These are phyloP conservation scores for Auricularia auricula-judae DNA, from an alignment of 768 basidiomycete genomes.

Conservation along the genomic window DNA sequence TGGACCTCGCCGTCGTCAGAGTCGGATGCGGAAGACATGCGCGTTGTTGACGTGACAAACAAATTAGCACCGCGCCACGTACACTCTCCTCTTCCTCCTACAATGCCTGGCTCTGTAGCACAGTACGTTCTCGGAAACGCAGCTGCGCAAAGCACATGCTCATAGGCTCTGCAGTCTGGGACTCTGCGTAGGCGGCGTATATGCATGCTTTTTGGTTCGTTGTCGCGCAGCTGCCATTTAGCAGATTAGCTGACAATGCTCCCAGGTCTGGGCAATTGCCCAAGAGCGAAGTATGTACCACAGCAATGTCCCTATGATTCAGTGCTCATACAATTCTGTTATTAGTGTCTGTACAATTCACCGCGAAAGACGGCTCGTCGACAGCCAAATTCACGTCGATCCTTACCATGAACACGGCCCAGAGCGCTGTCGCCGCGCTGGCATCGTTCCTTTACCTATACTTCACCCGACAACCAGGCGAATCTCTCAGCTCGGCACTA, in stretches of 20 bases:
- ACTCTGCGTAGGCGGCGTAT: conserved; percentile 78
- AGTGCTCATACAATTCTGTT: neutral
- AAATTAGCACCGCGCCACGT: neutral
- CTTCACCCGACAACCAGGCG: conserved; percentile 42
- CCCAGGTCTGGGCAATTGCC: conserved; percentile 79
- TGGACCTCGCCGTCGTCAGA: neutral
- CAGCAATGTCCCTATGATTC: neutral
- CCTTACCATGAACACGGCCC: conserved; percentile 74
- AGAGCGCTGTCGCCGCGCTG: conserved; percentile 66
- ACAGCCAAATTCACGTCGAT: conserved; percentile 72
- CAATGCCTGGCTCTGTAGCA: neutral
- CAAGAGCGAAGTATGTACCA: conserved; percentile 75
- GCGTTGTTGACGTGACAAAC: neutral
- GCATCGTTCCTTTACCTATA: conserved; percentile 71
- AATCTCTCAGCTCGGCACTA: conserved; percentile 44
- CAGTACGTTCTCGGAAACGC: neutral
- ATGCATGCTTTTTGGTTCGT: conserved; percentile 69
- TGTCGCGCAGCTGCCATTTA: neutral
- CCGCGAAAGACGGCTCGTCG: conserved; percentile 49
- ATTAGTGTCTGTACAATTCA: conserved; percentile 76
- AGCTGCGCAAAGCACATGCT: neutral
- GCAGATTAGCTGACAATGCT: conserved; percentile 6
- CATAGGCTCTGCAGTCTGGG: conserved; percentile 38
- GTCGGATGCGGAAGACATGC: neutral
- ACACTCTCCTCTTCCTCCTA: neutral